Percentiles rank a stretch among this genome's conserved stretches.
These are phyloP conservation scores for Flaveria brownii DNA, from an alignment of 129 eudicot species.

Conservation along the genomic window DNA sequence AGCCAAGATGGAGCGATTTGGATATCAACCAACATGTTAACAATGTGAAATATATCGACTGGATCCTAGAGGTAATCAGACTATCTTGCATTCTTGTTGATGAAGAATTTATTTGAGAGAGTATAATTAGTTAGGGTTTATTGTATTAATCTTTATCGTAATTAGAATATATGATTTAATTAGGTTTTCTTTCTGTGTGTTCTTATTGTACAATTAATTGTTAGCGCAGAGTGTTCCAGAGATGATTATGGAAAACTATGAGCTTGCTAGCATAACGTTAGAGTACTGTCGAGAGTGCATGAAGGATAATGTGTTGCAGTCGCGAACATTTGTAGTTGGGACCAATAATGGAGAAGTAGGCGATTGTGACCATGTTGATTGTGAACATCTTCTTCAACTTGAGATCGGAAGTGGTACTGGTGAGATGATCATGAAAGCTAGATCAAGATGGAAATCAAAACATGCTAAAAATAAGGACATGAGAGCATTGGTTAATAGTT, in stretches of 20 bases:
- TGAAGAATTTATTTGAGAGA: too few relatives aligned
- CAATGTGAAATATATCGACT: slow-evolving; percentile 78
- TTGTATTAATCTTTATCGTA: too few relatives aligned
- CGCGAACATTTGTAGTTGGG: slow-evolving; percentile 51
- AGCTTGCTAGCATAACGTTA: slow-evolving; percentile 63
- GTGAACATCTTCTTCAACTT: slow-evolving; percentile 76
- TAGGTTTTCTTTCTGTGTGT: too few relatives aligned
- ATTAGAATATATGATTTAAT: too few relatives aligned
- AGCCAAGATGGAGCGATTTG: slow-evolving; percentile 79
- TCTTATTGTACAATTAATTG: neutral
- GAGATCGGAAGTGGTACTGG: slow-evolving; percentile 44
- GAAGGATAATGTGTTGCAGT: slow-evolving; percentile 69
- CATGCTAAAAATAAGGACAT: slow-evolving; percentile 33
- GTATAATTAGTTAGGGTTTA: too few relatives aligned
- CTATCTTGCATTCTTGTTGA: neutral
- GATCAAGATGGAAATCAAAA: slow-evolving; percentile 71
- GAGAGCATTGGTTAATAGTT: neutral
- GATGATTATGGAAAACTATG: slow-evolving; percentile 62
- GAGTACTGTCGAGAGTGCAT: slow-evolving; percentile 76
- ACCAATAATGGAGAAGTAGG: slow-evolving; percentile 22
- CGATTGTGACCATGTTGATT: slow-evolving; percentile 51
- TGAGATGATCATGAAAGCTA: slow-evolving; percentile 62
- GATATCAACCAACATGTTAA: slow-evolving; percentile 84
- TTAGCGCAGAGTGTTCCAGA: slow-evolving; percentile 66
- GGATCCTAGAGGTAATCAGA: slow-evolving; percentile 71